Evolutionary conservation across 352 stramenopile species (phyloP).

Genomic region (Pythium brassicae): DNA sequence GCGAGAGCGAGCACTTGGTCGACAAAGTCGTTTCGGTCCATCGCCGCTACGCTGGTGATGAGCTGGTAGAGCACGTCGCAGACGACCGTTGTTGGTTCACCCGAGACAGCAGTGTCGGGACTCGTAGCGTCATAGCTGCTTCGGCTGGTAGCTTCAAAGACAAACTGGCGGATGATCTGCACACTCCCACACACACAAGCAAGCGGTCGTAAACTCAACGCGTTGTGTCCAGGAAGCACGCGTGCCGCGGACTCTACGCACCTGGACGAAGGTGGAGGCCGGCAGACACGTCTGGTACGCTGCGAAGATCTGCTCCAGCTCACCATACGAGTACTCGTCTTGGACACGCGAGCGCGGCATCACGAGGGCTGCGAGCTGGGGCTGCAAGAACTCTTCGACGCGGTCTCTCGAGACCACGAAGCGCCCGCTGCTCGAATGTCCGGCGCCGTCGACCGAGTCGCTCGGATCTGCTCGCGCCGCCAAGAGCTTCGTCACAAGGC

Average conservation of each 20-base stretch:
- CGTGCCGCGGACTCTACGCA: too few species aligned
- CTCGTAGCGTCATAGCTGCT: neutral
- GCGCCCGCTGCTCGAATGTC: neutral
- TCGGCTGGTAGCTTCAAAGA: slow-evolving; percentile 9
- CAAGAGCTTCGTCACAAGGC: slow-evolving; percentile 6
- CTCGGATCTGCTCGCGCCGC: neutral
- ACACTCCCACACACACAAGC: neutral
- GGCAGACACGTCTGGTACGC: slow-evolving; percentile 15
- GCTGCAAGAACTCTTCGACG: slow-evolving; percentile 11
- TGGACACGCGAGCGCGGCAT: neutral
- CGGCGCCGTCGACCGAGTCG: neutral
- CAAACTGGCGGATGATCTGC: slow-evolving; percentile 14
- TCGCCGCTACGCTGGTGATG: slow-evolving; percentile 11
- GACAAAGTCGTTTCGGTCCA: slow-evolving; percentile 9
- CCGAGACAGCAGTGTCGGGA: neutral
- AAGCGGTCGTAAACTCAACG: neutral
- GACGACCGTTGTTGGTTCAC: slow-evolving; percentile 4
- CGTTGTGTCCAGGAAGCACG: neutral
- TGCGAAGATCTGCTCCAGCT: slow-evolving; percentile 11
- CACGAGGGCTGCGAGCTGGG: slow-evolving; percentile 6
- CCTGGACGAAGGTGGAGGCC: slow-evolving; percentile 6
- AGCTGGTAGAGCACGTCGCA: slow-evolving; percentile 8
- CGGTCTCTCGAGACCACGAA: slow-evolving; percentile 3
- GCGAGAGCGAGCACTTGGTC: slow-evolving; percentile 20
- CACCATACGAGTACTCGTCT: neutral